Conservation (phyloP, 306 rosid genomes). For the Vachellia collinsii region DNA sequence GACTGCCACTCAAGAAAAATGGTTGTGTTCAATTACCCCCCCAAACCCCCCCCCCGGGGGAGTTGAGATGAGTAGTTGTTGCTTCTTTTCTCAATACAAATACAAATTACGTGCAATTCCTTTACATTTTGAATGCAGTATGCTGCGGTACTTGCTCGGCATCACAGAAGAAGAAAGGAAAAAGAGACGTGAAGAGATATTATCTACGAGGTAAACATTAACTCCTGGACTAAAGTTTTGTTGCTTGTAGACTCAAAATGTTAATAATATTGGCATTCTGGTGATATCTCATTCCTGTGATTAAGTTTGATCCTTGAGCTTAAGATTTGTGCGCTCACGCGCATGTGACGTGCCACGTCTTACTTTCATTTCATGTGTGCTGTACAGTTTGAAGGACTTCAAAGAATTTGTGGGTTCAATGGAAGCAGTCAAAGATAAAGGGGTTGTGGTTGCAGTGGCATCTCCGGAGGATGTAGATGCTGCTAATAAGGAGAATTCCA, state of each 20-base stretch:
- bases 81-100: neutral
- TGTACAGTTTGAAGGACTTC: constrained; percentile 85
- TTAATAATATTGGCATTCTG: constrained; percentile 13
- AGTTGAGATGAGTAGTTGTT: neutral
- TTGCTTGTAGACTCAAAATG: neutral
- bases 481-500: constrained; percentile 62
- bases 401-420: constrained; percentile 68
- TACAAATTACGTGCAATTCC: constrained; percentile 6
- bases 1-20: neutral
- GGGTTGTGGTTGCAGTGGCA: constrained; percentile 94
- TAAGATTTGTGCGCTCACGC: no score
- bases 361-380: constrained; percentile 7
- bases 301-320: no score
- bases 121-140: constrained; percentile 43
- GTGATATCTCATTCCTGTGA: neutral
- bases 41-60: no score
- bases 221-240: neutral
- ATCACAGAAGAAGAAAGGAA: constrained; percentile 91
- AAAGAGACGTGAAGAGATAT: constrained; percentile 85
- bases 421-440: constrained; percentile 81
- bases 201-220: constrained; percentile 73
- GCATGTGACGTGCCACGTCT: neutral
- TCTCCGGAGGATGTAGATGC: constrained; percentile 83
- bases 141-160: constrained; percentile 86
- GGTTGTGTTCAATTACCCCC: no score